phyloP scores from a whole-genome alignment of 805 yeast species.

The Candida hungchunana region DNA sequence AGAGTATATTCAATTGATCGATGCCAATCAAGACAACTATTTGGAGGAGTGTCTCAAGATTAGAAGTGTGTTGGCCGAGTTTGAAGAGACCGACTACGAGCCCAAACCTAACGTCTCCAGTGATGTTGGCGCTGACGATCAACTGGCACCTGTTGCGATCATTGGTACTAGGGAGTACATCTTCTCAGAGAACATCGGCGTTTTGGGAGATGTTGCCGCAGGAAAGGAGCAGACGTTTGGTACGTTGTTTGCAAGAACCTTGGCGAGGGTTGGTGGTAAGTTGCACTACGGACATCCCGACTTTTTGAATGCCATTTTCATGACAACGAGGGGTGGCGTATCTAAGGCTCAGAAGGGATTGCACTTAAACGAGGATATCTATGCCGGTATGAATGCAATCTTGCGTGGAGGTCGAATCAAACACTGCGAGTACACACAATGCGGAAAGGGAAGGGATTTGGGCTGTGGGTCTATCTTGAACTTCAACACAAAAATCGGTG shows the following conservation, averaged over 20 bases:
- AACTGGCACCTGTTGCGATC: constrained; percentile 66
- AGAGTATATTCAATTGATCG: constrained; percentile 74
- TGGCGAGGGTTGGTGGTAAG: constrained; percentile 79
- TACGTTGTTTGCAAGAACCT: constrained; percentile 75
- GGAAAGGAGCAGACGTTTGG: constrained; percentile 89
- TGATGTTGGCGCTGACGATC: constrained; percentile 39
- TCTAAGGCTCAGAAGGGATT: constrained; percentile 82
- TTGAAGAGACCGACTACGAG: constrained; percentile 46
- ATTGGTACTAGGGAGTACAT: constrained; percentile 82
- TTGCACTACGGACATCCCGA: constrained; percentile 88
- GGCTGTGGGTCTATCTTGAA: constrained; percentile 81
- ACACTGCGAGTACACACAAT: constrained; percentile 79
- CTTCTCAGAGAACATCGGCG: constrained; percentile 79
- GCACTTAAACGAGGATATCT: constrained; percentile 80
- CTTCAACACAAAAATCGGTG: constrained; percentile 81
- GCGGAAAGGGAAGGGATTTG: constrained; percentile 84
- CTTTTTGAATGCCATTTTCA: constrained; percentile 66
- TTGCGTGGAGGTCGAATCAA: constrained; percentile 80
- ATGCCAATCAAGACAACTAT: constrained; percentile 82
- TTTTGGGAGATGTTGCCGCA: constrained; percentile 82
- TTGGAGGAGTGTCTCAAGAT: constrained; percentile 76
- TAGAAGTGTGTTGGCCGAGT: constrained; percentile 69
- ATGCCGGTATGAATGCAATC: constrained; percentile 80
- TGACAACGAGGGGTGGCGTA: constrained; percentile 85
- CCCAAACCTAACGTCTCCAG: background rate